Evolutionary conservation across 2,329 filamentous ascomycete species (phyloP).

Genomic region (Elsinoe australis): DNA sequence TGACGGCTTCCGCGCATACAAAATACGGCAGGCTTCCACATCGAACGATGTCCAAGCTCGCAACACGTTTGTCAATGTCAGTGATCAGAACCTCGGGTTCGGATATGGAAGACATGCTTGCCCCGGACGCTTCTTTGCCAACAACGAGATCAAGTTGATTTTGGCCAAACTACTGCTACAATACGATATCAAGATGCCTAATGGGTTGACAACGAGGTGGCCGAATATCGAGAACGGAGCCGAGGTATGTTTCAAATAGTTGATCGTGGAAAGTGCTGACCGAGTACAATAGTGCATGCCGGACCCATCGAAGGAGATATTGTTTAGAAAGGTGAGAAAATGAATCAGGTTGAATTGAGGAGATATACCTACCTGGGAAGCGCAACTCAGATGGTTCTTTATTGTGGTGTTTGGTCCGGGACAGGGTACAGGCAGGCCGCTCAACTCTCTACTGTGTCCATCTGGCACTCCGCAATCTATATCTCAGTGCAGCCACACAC

Average conservation of each 20-base stretch:
- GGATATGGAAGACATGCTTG: conserved; percentile 27
- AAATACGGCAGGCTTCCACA: not conserved
- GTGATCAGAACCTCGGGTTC: conserved; percentile 22
- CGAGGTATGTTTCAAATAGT: too few relatives aligned
- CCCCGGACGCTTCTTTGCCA: conserved; percentile 28
- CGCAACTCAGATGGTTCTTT: too few relatives aligned
- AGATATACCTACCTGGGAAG: too few relatives aligned
- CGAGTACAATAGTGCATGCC: too few relatives aligned
- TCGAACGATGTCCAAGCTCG: not conserved
- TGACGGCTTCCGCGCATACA: not conserved
- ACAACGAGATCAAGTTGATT: conserved; percentile 27
- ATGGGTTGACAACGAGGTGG: conserved; percentile 6
- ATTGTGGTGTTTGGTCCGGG: too few relatives aligned
- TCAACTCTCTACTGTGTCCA: too few relatives aligned
- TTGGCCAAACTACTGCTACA: conserved; percentile 25
- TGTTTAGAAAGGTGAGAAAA: not conserved
- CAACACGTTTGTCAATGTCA: not conserved
- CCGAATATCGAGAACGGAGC: not conserved
- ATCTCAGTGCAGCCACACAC: too few relatives aligned
- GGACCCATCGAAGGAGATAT: not conserved
- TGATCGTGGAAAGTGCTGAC: too few relatives aligned
- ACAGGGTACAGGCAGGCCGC: too few relatives aligned
- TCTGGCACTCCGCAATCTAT: too few relatives aligned
- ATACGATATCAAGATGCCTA: conserved; percentile 26
- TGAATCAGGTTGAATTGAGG: too few relatives aligned